Percentiles rank a stretch among this genome's conserved stretches.
Conservation (phyloP, 257 asterid species). For the Ilex aquifolium region DNA sequence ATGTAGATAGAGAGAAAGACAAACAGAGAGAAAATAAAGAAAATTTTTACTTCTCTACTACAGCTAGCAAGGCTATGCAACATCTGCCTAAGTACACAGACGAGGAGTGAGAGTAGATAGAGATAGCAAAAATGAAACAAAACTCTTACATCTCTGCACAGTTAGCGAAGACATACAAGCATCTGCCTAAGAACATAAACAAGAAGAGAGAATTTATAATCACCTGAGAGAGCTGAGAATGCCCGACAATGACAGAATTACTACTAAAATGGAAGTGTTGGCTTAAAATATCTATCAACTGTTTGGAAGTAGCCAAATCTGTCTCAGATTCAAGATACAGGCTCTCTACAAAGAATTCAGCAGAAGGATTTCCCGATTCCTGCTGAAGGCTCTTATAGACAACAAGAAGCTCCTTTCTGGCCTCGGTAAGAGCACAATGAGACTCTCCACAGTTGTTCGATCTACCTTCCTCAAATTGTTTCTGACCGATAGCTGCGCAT, state of each 20-base stretch:
- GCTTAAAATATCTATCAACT: constrained; percentile 52
- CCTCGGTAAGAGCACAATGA: constrained; percentile 44
- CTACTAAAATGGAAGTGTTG: constrained; percentile 34
- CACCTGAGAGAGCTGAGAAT: constrained; percentile 63
- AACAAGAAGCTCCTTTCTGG: constrained; percentile 49
- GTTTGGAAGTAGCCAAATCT: constrained; percentile 53
- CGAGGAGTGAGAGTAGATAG: background rate
- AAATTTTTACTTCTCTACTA: too few relatives aligned
- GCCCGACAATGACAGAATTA: constrained; percentile 36
- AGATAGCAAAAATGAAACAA: background rate
- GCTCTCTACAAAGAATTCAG: constrained; percentile 41
- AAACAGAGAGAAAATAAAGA: background rate
- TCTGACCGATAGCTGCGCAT: constrained; percentile 23
- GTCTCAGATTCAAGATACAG: constrained; percentile 45
- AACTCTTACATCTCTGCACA: background rate
- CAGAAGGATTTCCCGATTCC: constrained; percentile 31
- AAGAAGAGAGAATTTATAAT: constrained; percentile 11
- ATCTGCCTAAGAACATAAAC: background rate
- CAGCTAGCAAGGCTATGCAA: too few relatives aligned
- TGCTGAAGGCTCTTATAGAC: constrained; percentile 35
- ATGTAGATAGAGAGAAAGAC: background rate
- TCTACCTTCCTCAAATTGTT: constrained; percentile 23
- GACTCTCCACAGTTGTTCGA: constrained; percentile 25
- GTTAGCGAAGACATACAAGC: background rate
- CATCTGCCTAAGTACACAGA: too few relatives aligned